phyloP scores from a whole-genome alignment of 371 early-diverging fungal genomes.

The Apophysomyces sp. region DNA sequence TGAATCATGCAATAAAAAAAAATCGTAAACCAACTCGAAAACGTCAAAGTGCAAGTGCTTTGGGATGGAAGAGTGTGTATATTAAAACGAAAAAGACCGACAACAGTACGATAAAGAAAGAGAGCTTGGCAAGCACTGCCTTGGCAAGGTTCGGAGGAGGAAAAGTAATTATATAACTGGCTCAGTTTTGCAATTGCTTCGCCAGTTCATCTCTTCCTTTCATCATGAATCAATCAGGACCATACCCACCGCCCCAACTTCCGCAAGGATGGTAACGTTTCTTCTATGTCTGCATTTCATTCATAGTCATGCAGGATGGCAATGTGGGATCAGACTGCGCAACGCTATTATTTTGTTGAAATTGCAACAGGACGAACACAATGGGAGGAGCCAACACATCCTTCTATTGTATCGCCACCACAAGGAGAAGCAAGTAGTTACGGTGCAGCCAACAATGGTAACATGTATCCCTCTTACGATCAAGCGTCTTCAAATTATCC shows the following conservation, averaged over 20 bases:
- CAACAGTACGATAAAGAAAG: no score
- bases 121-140: no score
- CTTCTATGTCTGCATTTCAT: background rate
- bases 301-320: constrained; percentile 24
- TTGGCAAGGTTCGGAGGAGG: background rate
- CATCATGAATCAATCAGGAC: background rate
- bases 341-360: constrained; percentile 39
- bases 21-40: no score
- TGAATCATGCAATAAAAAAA: no score
- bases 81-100: no score
- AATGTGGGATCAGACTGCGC: constrained; percentile 35
- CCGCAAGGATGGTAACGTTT: background rate
- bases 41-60: no score
- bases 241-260: background rate
- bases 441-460: constrained; percentile 1
- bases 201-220: background rate
- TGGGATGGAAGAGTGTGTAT: no score
- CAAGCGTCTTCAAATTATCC: background rate
- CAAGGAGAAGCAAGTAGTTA: constrained; percentile 29
- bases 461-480: constrained; percentile 2
- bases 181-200: background rate
- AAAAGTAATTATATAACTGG: background rate
- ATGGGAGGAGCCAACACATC: constrained; percentile 34
- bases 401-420: background rate
- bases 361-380: constrained; percentile 37